Conservation (phyloP, 306 rosid species). For the Hylodesmum podocarpum region DNA sequence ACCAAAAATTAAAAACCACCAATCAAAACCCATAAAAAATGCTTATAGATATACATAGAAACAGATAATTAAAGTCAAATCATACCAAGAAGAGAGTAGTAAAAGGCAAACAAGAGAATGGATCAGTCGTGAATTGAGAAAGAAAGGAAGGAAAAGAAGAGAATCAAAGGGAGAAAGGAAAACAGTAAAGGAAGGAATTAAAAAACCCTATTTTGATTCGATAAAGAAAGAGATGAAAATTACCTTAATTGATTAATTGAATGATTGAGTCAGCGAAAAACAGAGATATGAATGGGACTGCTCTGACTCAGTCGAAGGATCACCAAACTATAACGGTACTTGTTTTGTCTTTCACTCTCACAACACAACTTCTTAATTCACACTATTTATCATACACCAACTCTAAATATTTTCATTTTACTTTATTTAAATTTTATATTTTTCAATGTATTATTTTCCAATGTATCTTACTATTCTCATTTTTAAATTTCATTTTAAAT, state of each 20-base stretch:
- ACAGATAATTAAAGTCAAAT: neutral
- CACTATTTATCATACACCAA: too few species aligned
- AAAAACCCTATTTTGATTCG: conserved; percentile 29
- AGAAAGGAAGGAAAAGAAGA: neutral
- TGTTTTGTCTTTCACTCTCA: conserved; percentile 20
- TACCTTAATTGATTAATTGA: too few species aligned
- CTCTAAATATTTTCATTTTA: too few species aligned
- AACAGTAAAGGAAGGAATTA: neutral
- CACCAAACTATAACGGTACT: conserved; percentile 32
- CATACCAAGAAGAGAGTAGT: neutral
- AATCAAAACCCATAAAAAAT: conserved; percentile 1
- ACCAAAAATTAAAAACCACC: neutral
- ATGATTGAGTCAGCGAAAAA: too few species aligned
- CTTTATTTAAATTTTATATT: too few species aligned
- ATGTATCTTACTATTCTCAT: too few species aligned
- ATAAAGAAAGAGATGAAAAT: neutral
- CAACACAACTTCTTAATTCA: too few species aligned
- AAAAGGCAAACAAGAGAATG: neutral
- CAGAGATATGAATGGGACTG: conserved; percentile 9
- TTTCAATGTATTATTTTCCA: too few species aligned
- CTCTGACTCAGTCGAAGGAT: conserved; percentile 17
- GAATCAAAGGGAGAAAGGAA: conserved; percentile 3
- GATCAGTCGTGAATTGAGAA: neutral
- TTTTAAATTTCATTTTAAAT: too few species aligned
- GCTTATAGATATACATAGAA: neutral